Percentiles rank a stretch among this genome's conserved stretches.
phyloP scores from a whole-genome alignment of 208 protist genomes.

The Leishmania arabica region DNA sequence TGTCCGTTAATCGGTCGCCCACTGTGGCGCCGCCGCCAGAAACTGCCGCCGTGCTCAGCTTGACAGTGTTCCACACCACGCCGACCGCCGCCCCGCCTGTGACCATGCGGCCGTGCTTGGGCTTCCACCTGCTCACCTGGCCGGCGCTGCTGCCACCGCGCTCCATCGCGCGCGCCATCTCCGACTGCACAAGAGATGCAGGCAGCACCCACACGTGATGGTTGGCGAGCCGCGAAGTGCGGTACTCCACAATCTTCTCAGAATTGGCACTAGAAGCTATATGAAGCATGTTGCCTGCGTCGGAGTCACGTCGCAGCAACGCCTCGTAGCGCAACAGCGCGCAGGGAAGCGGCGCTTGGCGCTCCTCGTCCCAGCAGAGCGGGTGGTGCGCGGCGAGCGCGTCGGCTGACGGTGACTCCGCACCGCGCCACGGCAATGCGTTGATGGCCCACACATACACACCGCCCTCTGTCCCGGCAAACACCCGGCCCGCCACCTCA shows the following conservation, averaged over 20 bases:
- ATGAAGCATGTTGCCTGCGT: not conserved
- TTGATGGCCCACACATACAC: conserved; percentile 67
- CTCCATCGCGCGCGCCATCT: conserved; percentile 21
- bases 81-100: conserved; percentile 54
- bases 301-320: not conserved
- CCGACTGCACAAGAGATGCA: conserved; percentile 24
- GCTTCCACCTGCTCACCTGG: conserved; percentile 56
- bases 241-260: conserved; percentile 31
- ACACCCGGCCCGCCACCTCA: conserved; percentile 38
- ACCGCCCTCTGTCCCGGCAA: conserved; percentile 64
- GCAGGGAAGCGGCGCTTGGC: conserved; percentile 25
- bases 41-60: not conserved
- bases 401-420: conserved; percentile 1
- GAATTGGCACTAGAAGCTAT: not conserved
- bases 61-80: conserved; percentile 61
- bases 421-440: conserved; percentile 52
- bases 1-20: conserved; percentile 32
- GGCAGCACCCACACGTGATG: conserved; percentile 62
- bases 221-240: conserved; percentile 57
- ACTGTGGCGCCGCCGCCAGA: not conserved
- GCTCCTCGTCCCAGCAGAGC: conserved; percentile 55
- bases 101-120: conserved; percentile 60
- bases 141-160: not conserved
- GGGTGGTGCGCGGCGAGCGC: conserved; percentile 30
- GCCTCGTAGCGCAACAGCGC: conserved; percentile 12